Conservation (phyloP, 2,329 filamentous ascomycete genomes). For the Phialocephala sp. region DNA sequence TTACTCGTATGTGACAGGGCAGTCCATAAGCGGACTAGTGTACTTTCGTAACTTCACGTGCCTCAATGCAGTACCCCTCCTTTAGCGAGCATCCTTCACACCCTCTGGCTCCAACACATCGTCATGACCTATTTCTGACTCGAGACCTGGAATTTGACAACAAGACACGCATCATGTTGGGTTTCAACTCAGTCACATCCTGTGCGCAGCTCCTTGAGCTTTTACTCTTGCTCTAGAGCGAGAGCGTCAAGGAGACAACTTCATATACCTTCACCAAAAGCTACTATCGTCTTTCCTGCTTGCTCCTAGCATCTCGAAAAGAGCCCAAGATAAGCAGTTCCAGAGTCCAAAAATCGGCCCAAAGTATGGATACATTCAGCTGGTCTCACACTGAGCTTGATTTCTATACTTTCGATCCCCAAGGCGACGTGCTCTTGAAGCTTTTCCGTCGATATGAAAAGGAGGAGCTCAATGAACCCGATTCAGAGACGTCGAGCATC, state of each 20-base stretch:
- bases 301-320: neutral
- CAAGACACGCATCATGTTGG: neutral
- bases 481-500: neutral
- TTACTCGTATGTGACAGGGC: no score
- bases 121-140: conserved; percentile 3
- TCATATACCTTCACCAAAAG: neutral
- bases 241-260: neutral
- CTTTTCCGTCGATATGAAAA: neutral
- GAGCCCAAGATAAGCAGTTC: neutral
- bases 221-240: neutral
- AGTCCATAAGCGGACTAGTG: neutral
- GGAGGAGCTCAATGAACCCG: neutral
- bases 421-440: conserved; percentile 17
- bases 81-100: neutral
- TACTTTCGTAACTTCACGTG: neutral
- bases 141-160: neutral
- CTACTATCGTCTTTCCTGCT: neutral
- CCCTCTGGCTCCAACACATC: neutral
- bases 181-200: neutral
- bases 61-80: neutral
- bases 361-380: neutral
- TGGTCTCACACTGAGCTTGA: neutral
- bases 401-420: conserved; percentile 6
- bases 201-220: neutral
- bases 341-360: neutral